phyloP scores from a whole-genome alignment of 306 rosid genomes.

The Mimosa bimucronata region DNA sequence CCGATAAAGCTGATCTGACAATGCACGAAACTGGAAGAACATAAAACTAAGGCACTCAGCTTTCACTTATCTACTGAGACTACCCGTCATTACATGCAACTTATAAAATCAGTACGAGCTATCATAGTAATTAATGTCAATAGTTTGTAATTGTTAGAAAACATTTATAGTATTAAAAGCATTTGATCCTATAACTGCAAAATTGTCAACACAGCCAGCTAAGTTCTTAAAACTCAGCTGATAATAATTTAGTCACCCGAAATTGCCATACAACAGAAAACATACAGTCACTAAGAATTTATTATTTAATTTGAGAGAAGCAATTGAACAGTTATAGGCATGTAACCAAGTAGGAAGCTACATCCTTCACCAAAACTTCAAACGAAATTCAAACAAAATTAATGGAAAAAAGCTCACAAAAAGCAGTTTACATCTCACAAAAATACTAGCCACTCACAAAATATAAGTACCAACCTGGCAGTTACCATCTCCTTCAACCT shows the following conservation, averaged over 20 bases:
- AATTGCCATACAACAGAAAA: neutral
- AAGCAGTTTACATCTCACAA: slow-evolving; percentile 16
- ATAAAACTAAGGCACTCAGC: slow-evolving; percentile 35
- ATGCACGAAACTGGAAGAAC: slow-evolving; percentile 82
- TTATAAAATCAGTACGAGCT: neutral
- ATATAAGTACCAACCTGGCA: slow-evolving; percentile 76
- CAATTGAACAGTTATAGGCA: neutral
- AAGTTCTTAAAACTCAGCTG: neutral
- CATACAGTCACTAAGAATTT: neutral
- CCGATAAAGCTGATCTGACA: slow-evolving; percentile 95
- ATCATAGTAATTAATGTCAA: slow-evolving; percentile 7
- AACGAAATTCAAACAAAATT: neutral
- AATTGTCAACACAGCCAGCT: slow-evolving; percentile 24
- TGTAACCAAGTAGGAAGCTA: neutral
- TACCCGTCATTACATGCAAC: neutral
- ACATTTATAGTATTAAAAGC: slow-evolving; percentile 11
- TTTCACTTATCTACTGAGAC: slow-evolving; percentile 3
- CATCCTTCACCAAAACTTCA: neutral
- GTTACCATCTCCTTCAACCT: slow-evolving; percentile 94
- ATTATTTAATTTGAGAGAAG: neutral
- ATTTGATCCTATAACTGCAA: slow-evolving; percentile 9
- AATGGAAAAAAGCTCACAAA: slow-evolving; percentile 22
- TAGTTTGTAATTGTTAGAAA: slow-evolving; percentile 15
- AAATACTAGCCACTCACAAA: neutral
- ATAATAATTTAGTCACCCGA: neutral